Evolutionary conservation across 768 basidiomycete species (phyloP).

Genomic region (Zangia roseola): DNA sequence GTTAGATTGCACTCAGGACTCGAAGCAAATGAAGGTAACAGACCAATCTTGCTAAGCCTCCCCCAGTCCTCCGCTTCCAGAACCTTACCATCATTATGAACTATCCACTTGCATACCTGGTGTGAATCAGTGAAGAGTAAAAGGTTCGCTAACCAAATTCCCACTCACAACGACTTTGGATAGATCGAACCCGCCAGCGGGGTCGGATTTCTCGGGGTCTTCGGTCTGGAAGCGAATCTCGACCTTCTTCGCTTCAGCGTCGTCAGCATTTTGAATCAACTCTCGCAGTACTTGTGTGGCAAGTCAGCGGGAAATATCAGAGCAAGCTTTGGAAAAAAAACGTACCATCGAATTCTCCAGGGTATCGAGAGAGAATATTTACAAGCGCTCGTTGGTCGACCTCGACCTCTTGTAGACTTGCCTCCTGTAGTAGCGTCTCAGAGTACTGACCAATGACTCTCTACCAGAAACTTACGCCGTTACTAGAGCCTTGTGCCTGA

Average conservation of each 20-base stretch:
- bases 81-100: constrained; percentile 8
- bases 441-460: neutral
- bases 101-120: constrained; percentile 12
- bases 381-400: constrained; percentile 15
- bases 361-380: constrained; percentile 19
- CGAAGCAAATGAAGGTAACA: neutral
- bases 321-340: neutral
- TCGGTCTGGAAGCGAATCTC: constrained; percentile 38
- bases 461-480: constrained; percentile 3
- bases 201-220: neutral
- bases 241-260: constrained; percentile 37
- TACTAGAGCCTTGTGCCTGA: neutral
- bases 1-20: neutral
- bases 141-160: neutral
- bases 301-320: neutral
- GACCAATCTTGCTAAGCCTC: constrained; percentile 17
- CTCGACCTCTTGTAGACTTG: constrained; percentile 11
- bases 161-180: neutral
- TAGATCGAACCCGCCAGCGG: neutral
- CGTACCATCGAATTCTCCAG: neutral
- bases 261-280: constrained; percentile 54
- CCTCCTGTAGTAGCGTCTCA: neutral
- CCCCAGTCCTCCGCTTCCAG: constrained; percentile 9
- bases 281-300: constrained; percentile 42
- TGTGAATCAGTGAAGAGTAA: neutral